Evolutionary conservation across 1,139 yeast species (phyloP).

Genomic region (Geotrichum histeridarum): DNA sequence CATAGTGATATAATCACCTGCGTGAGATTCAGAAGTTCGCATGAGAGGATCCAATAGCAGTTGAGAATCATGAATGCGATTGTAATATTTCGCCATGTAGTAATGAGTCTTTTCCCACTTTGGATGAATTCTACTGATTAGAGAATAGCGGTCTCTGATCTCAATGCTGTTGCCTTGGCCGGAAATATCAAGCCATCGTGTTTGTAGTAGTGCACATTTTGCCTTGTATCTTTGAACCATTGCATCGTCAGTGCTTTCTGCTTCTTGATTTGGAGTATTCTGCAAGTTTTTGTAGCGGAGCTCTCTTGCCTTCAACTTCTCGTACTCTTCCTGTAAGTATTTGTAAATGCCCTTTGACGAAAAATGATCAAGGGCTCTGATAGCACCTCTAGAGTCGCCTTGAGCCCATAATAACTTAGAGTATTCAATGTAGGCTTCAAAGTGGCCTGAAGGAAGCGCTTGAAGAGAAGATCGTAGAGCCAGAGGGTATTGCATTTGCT

Average conservation of each 20-base stretch:
- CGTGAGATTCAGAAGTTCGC: constrained; percentile 34
- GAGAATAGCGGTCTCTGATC: constrained; percentile 63
- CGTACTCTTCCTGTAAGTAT: constrained; percentile 13
- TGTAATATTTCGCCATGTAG: constrained; percentile 73
- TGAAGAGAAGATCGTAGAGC: constrained; percentile 69
- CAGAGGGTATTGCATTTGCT: constrained; percentile 63
- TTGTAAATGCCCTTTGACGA: constrained; percentile 29
- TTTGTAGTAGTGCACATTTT: constrained; percentile 58
- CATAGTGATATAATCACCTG: constrained; percentile 62
- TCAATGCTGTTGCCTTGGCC: constrained; percentile 77
- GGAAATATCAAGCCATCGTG: constrained; percentile 84
- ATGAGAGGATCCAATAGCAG: constrained; percentile 38
- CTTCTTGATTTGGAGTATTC: neutral
- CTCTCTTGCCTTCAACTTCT: neutral
- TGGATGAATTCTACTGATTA: constrained; percentile 53
- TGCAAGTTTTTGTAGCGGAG: constrained; percentile 6
- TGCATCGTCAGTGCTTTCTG: neutral
- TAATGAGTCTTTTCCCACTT: constrained; percentile 79
- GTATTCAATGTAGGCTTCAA: constrained; percentile 66
- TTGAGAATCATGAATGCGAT: constrained; percentile 66
- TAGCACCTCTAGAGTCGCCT: constrained; percentile 84
- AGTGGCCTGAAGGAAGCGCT: constrained; percentile 49
- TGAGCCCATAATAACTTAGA: constrained; percentile 86
- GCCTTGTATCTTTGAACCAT: constrained; percentile 24
- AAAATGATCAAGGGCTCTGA: constrained; percentile 55